Percentiles rank a stretch among this genome's conserved stretches.
Conservation (phyloP, 2,329 filamentous ascomycete genomes). For the Orbilia ellipsospora region DNA sequence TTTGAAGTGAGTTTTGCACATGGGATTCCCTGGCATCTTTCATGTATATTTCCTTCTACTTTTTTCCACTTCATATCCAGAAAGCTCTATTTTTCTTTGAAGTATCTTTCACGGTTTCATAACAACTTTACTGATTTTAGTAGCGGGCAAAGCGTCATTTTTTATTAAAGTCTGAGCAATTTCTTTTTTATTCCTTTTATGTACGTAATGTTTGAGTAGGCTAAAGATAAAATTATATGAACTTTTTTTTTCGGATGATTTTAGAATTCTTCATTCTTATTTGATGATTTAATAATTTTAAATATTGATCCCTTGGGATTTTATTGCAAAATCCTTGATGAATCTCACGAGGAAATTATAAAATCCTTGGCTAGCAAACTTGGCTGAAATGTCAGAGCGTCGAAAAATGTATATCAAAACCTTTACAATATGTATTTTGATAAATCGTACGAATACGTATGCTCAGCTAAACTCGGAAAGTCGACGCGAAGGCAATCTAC, state of each 20-base stretch:
- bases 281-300: neutral
- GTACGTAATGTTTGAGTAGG: conserved; percentile 36
- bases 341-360: too few species aligned
- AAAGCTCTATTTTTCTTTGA: neutral
- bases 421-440: too few species aligned
- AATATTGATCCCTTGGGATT: neutral
- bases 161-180: neutral
- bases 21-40: conserved; percentile 11
- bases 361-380: too few species aligned
- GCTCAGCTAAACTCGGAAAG: too few species aligned
- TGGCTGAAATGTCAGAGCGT: too few species aligned
- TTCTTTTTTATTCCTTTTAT: conserved; percentile 16
- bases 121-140: conserved; percentile 15
- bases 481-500: too few species aligned
- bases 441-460: too few species aligned
- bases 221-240: conserved; percentile 30
- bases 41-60: conserved; percentile 32
- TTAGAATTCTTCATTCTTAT: neutral
- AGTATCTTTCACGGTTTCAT: neutral
- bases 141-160: conserved; percentile 27
- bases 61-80: neutral
- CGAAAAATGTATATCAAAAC: too few species aligned
- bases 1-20: neutral
- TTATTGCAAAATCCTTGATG: neutral
- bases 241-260: conserved; percentile 9